Evolutionary conservation across 176 grass and related monocot genomes (phyloP).

Genomic region (sorghum (Sorghum bicolor)): Sorghum_bicolor_NCBIv3 NC_012872.2:62312501-62313000

Average conservation of each 20-base stretch:
- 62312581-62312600: slow-evolving; percentile 37
- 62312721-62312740: slow-evolving; percentile 20
- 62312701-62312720: slow-evolving; percentile 15
- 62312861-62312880: neutral
- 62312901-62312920: neutral
- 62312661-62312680: no score
- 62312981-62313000: neutral
- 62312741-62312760: slow-evolving; percentile 5
- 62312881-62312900: neutral
- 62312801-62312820: neutral
- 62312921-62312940: neutral
- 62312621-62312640: slow-evolving; percentile 19
- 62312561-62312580: slow-evolving; percentile 6
- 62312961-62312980: no score
- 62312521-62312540: neutral
- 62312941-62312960: no score
- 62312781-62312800: slow-evolving; percentile 22
- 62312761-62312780: slow-evolving; percentile 47
- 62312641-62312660: slow-evolving; percentile 4
- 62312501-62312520: neutral
- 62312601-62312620: neutral
- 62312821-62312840: neutral
- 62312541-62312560: neutral
- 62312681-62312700: neutral
- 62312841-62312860: neutral